A percentile compares a stretch with the other conserved stretches of the same genome.
Conservation (phyloP, 2,329 filamentous ascomycete genomes). For the Fusarium nematophilum region DNA sequence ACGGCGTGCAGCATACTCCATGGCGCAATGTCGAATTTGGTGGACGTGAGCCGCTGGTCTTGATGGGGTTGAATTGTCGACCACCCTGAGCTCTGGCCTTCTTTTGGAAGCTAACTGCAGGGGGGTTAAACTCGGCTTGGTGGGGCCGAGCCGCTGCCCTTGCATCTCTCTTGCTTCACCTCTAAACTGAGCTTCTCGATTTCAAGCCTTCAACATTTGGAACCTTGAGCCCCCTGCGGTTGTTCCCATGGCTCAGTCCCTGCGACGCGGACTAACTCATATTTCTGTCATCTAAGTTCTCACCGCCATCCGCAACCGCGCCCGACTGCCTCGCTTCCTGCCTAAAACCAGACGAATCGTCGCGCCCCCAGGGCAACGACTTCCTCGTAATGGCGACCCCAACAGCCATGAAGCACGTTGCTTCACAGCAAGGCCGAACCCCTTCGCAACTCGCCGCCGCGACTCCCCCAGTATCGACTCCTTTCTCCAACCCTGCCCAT, state of each 20-base stretch:
- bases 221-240: background rate
- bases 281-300: background rate
- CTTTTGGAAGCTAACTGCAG: background rate
- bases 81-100: background rate
- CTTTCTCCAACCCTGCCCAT: slow-evolving; percentile 69
- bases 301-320: background rate
- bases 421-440: slow-evolving; percentile 57
- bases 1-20: slow-evolving; percentile 8
- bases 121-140: slow-evolving; percentile 22
- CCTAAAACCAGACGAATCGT: background rate
- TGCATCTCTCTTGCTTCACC: background rate
- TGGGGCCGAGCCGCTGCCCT: slow-evolving; percentile 37
- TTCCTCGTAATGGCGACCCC: slow-evolving; percentile 59
- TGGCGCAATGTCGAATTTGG: slow-evolving; percentile 6
- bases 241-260: background rate
- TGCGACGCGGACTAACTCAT: background rate
- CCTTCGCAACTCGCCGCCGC: slow-evolving; percentile 65
- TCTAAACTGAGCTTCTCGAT: slow-evolving; percentile 5
- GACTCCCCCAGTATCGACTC: slow-evolving; percentile 75
- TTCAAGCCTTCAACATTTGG: slow-evolving; percentile 13
- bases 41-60: background rate
- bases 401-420: slow-evolving; percentile 60
- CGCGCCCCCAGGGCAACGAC: slow-evolving; percentile 26
- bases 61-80: too few species aligned
- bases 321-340: background rate